Conservation (phyloP, 805 yeast genomes). For the Nakazawaea ernobii region DNA sequence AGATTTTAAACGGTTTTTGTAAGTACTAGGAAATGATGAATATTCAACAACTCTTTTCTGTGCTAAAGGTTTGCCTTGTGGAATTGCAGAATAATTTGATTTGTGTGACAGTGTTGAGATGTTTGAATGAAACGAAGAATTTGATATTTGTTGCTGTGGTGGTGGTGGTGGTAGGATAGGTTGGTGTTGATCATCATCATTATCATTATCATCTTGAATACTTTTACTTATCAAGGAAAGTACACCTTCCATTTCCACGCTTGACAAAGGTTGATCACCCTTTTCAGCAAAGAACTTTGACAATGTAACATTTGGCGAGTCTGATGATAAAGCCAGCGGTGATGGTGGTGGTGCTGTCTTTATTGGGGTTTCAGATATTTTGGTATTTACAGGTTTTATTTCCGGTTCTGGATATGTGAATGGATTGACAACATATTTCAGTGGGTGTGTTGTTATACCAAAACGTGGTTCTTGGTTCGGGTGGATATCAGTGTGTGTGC, state of each 20-base stretch:
- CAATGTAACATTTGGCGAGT: slow-evolving; percentile 8
- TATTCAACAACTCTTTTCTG: slow-evolving; percentile 23
- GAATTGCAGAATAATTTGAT: slow-evolving; percentile 14
- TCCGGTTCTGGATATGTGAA: slow-evolving; percentile 7
- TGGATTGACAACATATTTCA: slow-evolving; percentile 3
- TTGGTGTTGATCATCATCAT: neutral
- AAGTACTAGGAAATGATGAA: slow-evolving; percentile 22
- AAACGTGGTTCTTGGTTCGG: slow-evolving; percentile 1
- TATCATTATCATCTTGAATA: slow-evolving; percentile 19
- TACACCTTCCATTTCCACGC: slow-evolving; percentile 79
- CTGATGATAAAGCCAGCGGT: neutral
- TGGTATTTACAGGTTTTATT: neutral
- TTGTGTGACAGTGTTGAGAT: slow-evolving; percentile 21
- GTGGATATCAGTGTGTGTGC: neutral
- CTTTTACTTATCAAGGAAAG: slow-evolving; percentile 47
- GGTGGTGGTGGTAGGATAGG: neutral
- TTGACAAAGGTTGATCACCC: slow-evolving; percentile 70
- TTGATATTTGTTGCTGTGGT: neutral
- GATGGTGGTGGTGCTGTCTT: neutral
- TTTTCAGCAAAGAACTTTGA: slow-evolving; percentile 33
- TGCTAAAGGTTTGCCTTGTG: slow-evolving; percentile 14
- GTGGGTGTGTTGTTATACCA: neutral
- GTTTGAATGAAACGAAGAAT: slow-evolving; percentile 17
- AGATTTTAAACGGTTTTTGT: slow-evolving; percentile 20
- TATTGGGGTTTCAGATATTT: too few species aligned